Conservation (phyloP, 2,329 filamentous ascomycete genomes). For the Colletotrichum chrysophilum region DNA sequence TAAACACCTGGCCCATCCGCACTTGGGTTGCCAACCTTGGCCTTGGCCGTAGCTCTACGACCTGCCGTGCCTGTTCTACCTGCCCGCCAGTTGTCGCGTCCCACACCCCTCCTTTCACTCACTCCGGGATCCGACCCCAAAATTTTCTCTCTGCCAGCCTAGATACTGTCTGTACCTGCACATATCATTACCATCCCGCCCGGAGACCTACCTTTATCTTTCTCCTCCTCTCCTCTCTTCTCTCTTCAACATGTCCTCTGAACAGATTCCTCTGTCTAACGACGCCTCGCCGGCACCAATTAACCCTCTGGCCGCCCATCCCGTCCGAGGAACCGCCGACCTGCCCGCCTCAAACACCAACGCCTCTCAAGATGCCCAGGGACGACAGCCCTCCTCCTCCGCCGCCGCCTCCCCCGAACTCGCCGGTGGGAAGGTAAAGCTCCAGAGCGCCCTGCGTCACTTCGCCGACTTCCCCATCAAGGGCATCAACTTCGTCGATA, state of each 20-base stretch:
- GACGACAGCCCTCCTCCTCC: conserved; percentile 68
- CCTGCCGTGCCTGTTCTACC: background rate
- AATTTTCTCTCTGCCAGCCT: conserved; percentile 23
- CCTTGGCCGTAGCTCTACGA: background rate
- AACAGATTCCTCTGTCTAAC: conserved; percentile 18
- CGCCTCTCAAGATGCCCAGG: conserved; percentile 60
- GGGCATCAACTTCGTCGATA: conserved; percentile 97
- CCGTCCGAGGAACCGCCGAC: conserved; percentile 26
- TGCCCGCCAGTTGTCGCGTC: conserved; percentile 5
- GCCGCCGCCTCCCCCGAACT: conserved; percentile 67
- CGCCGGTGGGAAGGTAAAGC: conserved; percentile 74
- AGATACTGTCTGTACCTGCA: conserved; percentile 10
- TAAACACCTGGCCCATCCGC: background rate
- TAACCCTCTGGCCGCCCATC: conserved; percentile 35
- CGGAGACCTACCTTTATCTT: conserved; percentile 21
- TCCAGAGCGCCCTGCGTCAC: conserved; percentile 75
- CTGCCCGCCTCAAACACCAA: conserved; percentile 33
- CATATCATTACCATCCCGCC: conserved; percentile 25
- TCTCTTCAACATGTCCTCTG: conserved; percentile 38
- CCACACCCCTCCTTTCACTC: conserved; percentile 15
- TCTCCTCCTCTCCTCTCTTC: conserved; percentile 30
- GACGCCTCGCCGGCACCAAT: conserved; percentile 26
- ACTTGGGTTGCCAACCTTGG: background rate
- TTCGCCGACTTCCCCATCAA: conserved; percentile 91
- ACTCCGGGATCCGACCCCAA: conserved; percentile 25